A percentile compares a stretch with the other conserved stretches of the same genome.
phyloP scores from a whole-genome alignment of 768 basidiomycete genomes.

The Rhodosporidiobolus sp. region DNA sequence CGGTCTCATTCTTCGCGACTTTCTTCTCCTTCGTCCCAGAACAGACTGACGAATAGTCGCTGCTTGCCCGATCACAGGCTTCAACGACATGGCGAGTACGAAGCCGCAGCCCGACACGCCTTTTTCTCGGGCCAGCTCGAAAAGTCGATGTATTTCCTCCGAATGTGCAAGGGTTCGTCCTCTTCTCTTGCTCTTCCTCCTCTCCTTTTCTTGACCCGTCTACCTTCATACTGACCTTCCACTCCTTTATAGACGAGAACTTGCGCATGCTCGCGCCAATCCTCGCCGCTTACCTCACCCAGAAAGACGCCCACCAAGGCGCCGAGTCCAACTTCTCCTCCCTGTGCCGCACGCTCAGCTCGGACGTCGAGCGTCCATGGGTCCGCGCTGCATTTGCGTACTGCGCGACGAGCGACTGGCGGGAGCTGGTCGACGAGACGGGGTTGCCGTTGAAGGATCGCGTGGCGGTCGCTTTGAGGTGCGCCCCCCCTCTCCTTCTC shows the following conservation, averaged over 20 bases:
- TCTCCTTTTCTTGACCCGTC: neutral
- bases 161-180: constrained; percentile 27
- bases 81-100: constrained; percentile 23
- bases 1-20: too few relatives aligned
- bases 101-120: constrained; percentile 31
- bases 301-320: constrained; percentile 7
- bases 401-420: constrained; percentile 37
- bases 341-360: constrained; percentile 31
- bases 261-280: constrained; percentile 37
- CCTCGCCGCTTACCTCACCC: constrained; percentile 32
- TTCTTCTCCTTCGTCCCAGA: neutral
- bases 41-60: neutral
- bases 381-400: constrained; percentile 37
- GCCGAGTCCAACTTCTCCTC: constrained; percentile 32
- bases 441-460: constrained; percentile 35
- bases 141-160: constrained; percentile 23
- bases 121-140: constrained; percentile 39
- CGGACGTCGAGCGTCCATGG: constrained; percentile 37
- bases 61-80: constrained; percentile 14
- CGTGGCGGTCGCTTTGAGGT: constrained; percentile 34
- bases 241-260: constrained; percentile 36
- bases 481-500: constrained; percentile 12
- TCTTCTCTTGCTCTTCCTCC: rapidly evolving
- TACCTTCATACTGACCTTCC: neutral
- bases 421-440: constrained; percentile 38